Percentiles rank a stretch among this genome's conserved stretches.
Conservation (phyloP, 768 basidiomycete species). For the Epithele typhae region DNA sequence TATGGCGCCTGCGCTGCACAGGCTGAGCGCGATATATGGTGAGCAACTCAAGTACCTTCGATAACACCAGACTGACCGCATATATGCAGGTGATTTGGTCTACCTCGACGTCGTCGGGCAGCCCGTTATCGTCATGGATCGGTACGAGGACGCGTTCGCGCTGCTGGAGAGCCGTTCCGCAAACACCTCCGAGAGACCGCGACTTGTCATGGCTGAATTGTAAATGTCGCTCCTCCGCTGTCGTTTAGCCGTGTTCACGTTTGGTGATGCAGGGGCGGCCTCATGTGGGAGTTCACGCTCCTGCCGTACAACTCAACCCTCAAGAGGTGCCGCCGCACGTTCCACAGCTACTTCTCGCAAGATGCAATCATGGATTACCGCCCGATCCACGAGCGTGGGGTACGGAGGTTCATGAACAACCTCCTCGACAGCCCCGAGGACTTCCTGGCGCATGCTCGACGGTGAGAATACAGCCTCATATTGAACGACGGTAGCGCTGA, state of each 20-base stretch:
- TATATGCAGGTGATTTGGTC: slow-evolving; percentile 13
- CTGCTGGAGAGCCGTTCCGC: slow-evolving; percentile 24
- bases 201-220: slow-evolving; percentile 1
- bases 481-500: background rate
- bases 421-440: background rate
- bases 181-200: background rate
- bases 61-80: background rate
- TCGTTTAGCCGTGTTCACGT: background rate
- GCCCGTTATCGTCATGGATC: slow-evolving; percentile 19
- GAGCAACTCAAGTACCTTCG: background rate
- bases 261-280: no score
- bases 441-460: slow-evolving; percentile 1
- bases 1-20: slow-evolving; percentile 7
- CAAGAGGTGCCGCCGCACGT: slow-evolving; percentile 3
- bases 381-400: background rate
- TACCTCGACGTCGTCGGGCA: slow-evolving; percentile 14
- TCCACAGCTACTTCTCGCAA: no score
- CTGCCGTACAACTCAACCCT: slow-evolving; percentile 1
- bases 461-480: background rate
- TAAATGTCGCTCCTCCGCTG: slow-evolving; percentile 8
- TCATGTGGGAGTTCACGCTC: background rate
- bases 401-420: slow-evolving; percentile 5
- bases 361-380: no score
- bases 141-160: slow-evolving; percentile 15
- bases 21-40: slow-evolving; percentile 15